phyloP scores from a whole-genome alignment of 1,284 basidiomycete genomes.

The Papiliotrema fonsecae region DNA sequence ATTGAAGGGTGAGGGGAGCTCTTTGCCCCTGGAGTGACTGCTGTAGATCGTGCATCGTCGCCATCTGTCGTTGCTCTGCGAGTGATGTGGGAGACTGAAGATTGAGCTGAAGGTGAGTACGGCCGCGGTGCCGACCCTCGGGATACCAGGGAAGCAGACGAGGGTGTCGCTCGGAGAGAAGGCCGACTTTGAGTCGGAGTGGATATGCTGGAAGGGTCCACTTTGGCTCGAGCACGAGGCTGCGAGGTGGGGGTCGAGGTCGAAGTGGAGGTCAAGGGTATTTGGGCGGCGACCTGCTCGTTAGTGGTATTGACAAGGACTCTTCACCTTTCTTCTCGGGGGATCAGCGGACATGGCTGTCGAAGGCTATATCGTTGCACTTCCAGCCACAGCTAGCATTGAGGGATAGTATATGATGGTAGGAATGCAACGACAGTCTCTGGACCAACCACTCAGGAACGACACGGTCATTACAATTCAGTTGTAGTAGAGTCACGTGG shows the following conservation, averaged over 20 bases:
- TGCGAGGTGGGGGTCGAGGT: not conserved
- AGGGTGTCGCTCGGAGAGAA: constrained; percentile 9
- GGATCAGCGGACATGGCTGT: not conserved
- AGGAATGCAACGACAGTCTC: no score
- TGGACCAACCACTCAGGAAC: no score
- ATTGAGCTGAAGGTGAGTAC: not conserved
- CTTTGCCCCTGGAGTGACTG: not conserved
- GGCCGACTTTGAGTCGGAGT: constrained; percentile 7
- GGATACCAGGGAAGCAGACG: constrained; percentile 7
- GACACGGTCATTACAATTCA: no score
- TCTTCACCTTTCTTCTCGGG: not conserved
- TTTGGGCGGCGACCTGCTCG: constrained; percentile 3
- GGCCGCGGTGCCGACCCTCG: not conserved
- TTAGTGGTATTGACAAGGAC: not conserved
- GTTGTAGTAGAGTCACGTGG: no score
- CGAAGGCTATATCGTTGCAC: not conserved
- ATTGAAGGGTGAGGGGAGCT: constrained; percentile 5
- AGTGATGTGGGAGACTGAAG: not conserved
- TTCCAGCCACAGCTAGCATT: no score
- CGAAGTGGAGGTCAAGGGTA: not conserved
- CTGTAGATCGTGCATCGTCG: not conserved
- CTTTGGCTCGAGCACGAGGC: constrained; percentile 18
- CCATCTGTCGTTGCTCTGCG: not conserved
- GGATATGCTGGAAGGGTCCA: constrained; percentile 15
- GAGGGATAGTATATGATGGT: no score